phyloP scores from a whole-genome alignment of 2,329 filamentous ascomycete species.

The Pestalotiopsis sp. region DNA sequence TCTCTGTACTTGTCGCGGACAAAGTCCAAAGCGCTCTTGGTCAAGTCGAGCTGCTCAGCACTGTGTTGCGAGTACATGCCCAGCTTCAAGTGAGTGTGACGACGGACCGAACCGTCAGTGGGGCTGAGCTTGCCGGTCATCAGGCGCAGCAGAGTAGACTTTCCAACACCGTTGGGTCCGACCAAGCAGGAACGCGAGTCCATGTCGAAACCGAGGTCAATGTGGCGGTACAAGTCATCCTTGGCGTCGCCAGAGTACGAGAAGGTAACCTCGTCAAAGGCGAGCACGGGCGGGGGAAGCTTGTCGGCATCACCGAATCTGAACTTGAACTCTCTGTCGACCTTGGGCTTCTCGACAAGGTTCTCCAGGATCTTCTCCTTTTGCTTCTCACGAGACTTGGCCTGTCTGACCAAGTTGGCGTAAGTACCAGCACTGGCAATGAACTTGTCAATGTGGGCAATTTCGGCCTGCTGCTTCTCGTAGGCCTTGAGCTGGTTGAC shows the following conservation, averaged over 20 bases:
- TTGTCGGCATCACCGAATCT: constrained; percentile 98
- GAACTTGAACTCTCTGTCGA: constrained; percentile 93
- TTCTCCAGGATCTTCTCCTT: constrained; percentile 99
- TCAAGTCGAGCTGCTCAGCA: constrained; percentile 95
- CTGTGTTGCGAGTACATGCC: constrained; percentile 99
- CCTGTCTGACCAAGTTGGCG: constrained; percentile 97
- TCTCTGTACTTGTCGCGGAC: constrained; percentile 91
- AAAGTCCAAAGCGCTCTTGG: constrained; percentile 96
- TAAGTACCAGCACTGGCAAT: constrained; percentile 99
- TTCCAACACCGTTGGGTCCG: constrained; percentile 98
- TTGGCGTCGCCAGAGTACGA: constrained; percentile 89
- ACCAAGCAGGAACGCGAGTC: constrained; percentile 96
- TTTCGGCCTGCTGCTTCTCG: constrained; percentile 98
- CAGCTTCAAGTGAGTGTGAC: constrained; percentile 98
- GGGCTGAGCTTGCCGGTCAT: constrained; percentile 96
- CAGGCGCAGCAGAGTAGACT: constrained; percentile 92
- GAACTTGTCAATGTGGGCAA: constrained; percentile 99
- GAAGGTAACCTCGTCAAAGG: constrained; percentile 97
- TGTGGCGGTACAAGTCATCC: constrained; percentile 94
- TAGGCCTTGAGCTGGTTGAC: constrained; percentile 99
- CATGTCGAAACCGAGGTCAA: constrained; percentile 99
- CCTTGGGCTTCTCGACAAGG: constrained; percentile 86
- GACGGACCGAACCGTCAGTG: constrained; percentile 78
- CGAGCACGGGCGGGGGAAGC: constrained; percentile 94
- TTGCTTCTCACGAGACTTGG: constrained; percentile 99